Evolutionary conservation across 2,329 filamentous ascomycete species (phyloP), one percentile per base, ranked within the genome.

Genomic region (Cladosporium sphaerospermum): DNA sequence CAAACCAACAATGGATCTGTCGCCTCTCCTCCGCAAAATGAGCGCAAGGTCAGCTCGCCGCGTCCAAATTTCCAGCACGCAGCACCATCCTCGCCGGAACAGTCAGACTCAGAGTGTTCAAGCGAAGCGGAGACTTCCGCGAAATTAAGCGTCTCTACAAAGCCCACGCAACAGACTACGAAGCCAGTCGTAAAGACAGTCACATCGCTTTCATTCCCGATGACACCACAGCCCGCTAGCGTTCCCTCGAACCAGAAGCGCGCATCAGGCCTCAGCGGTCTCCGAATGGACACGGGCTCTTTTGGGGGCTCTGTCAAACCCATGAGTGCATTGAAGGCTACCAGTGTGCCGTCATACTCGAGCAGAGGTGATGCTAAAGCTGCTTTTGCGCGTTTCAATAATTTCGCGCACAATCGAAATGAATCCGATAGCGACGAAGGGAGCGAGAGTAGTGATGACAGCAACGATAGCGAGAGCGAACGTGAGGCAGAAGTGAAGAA

Each of bases 371-470:
- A 55, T 34, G 39, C 41, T 9, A 36, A 43, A 28, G 54, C 43
- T 32, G 56, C 55, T 7, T 60, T 58, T 39, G 18, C 50, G 9
- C 56, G 56, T 18, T 60, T 60, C 47, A 45, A 55, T 33, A 46
- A 54, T 4, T 57, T 58, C 19, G 41, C 57, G 7, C 52, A 52
- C 4, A 53, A 54, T 3, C 48, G 52, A 9, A 49, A 55, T 43
- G 52, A 48, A 8, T 50, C 45, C 7, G 48, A 45, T 7, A 57
- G 56, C 16, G 53, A 55, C 6, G 52, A 46, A n/a, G 54, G 47
- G 16, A 46, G 49, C 13, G 53, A 54, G 36, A 39, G 45, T 31
- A 46, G 45, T n/a, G 52, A 50, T 5, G 44, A 33, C 19, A 33
- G 36, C 10, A 43, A 41, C 6, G 45, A 45, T 3, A 46, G 16